Evolutionary conservation across 2,329 filamentous ascomycete species (phyloP).

Genomic region (Alternaria gaisen): DNA sequence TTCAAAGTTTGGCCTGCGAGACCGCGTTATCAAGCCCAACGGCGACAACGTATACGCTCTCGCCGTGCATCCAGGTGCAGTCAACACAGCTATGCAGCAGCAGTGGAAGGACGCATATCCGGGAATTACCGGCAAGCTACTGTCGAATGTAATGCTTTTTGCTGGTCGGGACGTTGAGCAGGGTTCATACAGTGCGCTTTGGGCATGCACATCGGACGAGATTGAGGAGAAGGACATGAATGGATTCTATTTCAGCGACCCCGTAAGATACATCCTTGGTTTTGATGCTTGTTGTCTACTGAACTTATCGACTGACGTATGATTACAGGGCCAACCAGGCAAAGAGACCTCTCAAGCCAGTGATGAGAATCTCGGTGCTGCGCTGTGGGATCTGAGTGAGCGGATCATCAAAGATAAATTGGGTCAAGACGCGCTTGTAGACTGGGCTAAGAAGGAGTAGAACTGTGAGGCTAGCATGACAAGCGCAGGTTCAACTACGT

Average conservation of each 20-base stretch:
- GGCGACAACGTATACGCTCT: slow-evolving; percentile 54
- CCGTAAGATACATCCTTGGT: slow-evolving; percentile 7
- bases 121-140: slow-evolving; percentile 51
- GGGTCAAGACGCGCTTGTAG: slow-evolving; percentile 50
- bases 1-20: slow-evolving; percentile 54
- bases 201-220: slow-evolving; percentile 52
- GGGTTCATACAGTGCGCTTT: slow-evolving; percentile 56
- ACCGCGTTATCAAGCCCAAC: slow-evolving; percentile 55
- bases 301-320: neutral
- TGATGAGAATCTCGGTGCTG: slow-evolving; percentile 49
- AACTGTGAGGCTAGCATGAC: neutral
- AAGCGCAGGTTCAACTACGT: neutral
- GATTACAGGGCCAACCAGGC: slow-evolving; percentile 38
- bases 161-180: slow-evolving; percentile 53
- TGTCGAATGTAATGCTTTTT: slow-evolving; percentile 48
- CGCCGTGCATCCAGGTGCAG: slow-evolving; percentile 54
- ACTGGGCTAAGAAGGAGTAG: slow-evolving; percentile 38
- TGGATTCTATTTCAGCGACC: slow-evolving; percentile 56
- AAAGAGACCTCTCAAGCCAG: slow-evolving; percentile 53
- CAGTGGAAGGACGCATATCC: slow-evolving; percentile 60
- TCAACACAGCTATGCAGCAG: slow-evolving; percentile 57
- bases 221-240: slow-evolving; percentile 56
- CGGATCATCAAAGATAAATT: slow-evolving; percentile 54
- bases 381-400: slow-evolving; percentile 54
- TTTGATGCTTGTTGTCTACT: neutral